Evolutionary conservation across 2,329 filamentous ascomycete species (phyloP).

Genomic region (Curvularia lunata): DNA sequence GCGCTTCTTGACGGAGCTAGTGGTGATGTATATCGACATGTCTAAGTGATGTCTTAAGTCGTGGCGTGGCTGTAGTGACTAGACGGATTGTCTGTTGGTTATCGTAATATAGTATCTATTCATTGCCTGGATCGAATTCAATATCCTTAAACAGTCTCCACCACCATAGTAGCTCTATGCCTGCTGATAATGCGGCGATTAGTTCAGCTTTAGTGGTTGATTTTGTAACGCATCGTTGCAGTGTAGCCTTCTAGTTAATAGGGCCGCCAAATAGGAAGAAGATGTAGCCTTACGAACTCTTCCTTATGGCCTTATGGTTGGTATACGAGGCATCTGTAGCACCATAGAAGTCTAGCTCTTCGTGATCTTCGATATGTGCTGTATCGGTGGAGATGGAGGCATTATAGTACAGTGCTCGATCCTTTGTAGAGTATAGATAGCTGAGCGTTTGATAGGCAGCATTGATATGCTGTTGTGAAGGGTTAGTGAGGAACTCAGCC

Average conservation of each 20-base stretch:
- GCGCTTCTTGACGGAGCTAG: conserved; percentile 18
- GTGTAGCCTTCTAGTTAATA: too few relatives aligned
- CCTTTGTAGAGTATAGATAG: too few relatives aligned
- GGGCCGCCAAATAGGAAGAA: too few relatives aligned
- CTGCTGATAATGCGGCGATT: conserved; percentile 10
- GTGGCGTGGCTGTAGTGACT: background rate
- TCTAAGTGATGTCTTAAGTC: conserved; percentile 14
- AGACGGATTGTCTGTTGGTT: conserved; percentile 17
- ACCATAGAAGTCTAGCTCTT: too few relatives aligned
- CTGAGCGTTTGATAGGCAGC: conserved; percentile 23
- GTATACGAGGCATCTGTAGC: too few relatives aligned
- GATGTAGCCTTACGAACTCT: too few relatives aligned
- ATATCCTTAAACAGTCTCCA: conserved; percentile 21
- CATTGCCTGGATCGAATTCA: conserved; percentile 13
- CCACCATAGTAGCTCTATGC: conserved; percentile 16
- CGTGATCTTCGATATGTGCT: too few relatives aligned
- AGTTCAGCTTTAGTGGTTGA: conserved; percentile 32
- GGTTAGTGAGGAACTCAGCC: conserved; percentile 24
- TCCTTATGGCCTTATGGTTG: too few relatives aligned
- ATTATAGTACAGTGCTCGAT: too few relatives aligned
- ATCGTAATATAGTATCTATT: conserved; percentile 16
- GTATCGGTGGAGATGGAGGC: too few relatives aligned
- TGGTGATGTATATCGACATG: conserved; percentile 18
- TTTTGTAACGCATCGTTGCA: too few relatives aligned
- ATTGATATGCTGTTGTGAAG: conserved; percentile 18